Evolutionary conservation across 352 stramenopile genomes (phyloP), one percentile per base, ranked within the genome.

Genomic region (Pythium phragmitis): DNA sequence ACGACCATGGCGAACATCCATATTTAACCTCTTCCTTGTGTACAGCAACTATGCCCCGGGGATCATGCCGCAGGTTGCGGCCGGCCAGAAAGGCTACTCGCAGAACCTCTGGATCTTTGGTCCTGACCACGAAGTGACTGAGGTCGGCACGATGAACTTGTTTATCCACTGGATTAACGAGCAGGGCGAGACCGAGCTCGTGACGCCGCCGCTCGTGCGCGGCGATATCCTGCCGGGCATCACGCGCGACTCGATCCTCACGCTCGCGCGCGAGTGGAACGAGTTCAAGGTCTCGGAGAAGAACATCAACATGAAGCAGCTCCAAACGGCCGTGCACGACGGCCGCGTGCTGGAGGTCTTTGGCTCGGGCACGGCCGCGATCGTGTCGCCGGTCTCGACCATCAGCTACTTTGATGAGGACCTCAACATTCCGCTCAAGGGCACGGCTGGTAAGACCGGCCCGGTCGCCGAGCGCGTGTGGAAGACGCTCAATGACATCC

Each of bases 151-250:
- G 3, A 99, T 99, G 97, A 99, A 99, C 80, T 80, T 99, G 43
- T 99, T 99, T 72, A 92, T 99, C 68, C 88, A 98, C 69, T 94
- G 94, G 79, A 82, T 85, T 52, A 98, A 98, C 67, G 87, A 98
- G 59, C 70, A 97, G 7, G 92, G 89, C 60, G 85, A 92, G 63
- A 86, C 94, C 65, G 96, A 99, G 70, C 80, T 99, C 9, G 89
- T 99, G 33, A 99, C 97, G 11, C 85, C 96, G 16, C 94, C 97
- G 19, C 87, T 99, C 23, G 79, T 88, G 23, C 79, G 90, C 43
- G 96, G 96, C 14, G 96, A 99, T 72, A 99, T 99, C 62, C 78
- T 99, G 14, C 96, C 97, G 6, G 97, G 97, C 33, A 97, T 99
- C 33, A 99, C 97, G 9, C 81, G 97, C 45, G 83, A 98, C 68